Conservation (phyloP, 495 filamentous ascomycete species). For the Xylaria telfairii region DNA sequence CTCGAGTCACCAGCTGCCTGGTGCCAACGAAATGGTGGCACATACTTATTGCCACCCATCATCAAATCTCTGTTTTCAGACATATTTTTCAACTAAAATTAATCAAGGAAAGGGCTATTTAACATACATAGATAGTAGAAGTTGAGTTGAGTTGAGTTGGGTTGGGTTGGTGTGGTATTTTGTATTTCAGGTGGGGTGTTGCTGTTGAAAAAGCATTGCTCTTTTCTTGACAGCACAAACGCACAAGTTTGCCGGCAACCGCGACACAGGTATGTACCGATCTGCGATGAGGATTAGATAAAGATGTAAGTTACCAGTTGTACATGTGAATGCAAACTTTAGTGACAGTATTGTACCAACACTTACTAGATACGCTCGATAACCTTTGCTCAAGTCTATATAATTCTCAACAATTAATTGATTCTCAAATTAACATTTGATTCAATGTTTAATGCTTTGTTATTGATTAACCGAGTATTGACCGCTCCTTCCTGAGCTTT, state of each 20-base stretch:
- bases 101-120: background rate
- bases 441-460: too few species aligned
- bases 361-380: too few species aligned
- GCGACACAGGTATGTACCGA: background rate
- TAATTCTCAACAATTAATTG: too few species aligned
- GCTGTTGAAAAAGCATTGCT: background rate
- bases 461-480: too few species aligned
- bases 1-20: background rate
- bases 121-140: background rate
- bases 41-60: conserved; percentile 4
- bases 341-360: too few species aligned
- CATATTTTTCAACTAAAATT: background rate
- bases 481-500: too few species aligned
- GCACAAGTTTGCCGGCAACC: conserved; percentile 3
- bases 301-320: background rate
- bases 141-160: conserved; percentile 8
- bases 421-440: too few species aligned
- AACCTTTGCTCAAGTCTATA: too few species aligned
- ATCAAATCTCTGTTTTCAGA: background rate
- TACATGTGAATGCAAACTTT: background rate
- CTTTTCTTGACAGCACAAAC: conserved; percentile 12
- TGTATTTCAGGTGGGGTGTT: background rate
- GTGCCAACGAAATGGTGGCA: conserved; percentile 15
- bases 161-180: background rate
- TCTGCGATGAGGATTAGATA: background rate